A percentile compares a stretch with the other conserved stretches of the same genome.
phyloP scores from a whole-genome alignment of 345 rosid species.

The Salix exigua region DNA sequence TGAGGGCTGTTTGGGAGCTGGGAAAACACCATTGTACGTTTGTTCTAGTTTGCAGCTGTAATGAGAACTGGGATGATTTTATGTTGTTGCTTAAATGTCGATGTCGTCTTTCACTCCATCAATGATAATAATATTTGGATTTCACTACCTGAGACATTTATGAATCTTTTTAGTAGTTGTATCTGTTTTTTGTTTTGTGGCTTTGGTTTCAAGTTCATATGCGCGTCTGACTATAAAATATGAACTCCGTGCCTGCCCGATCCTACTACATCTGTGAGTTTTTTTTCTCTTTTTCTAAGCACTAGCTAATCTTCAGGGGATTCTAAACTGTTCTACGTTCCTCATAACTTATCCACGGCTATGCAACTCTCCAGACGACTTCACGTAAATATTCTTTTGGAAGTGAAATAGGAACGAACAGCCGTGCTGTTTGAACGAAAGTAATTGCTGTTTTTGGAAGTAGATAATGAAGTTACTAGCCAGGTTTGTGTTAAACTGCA shows the following conservation, averaged over 20 bases:
- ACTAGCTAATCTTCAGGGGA: background rate
- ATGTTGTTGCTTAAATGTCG: background rate
- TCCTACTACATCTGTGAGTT: background rate
- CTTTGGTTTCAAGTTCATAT: background rate
- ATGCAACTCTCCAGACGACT: too few relatives aligned
- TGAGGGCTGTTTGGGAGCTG: slow-evolving; percentile 26
- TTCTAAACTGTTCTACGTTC: background rate
- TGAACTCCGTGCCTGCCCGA: background rate
- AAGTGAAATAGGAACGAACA: too few relatives aligned
- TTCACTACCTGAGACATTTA: background rate
- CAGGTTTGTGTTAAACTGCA: background rate
- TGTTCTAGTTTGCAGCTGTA: background rate
- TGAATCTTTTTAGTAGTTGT: background rate
- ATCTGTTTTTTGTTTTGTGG: background rate
- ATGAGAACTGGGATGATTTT: background rate
- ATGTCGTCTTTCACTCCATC: background rate
- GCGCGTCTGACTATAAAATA: background rate
- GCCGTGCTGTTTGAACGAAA: too few relatives aligned
- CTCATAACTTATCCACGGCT: background rate
- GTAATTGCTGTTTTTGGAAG: background rate
- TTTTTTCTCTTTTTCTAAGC: background rate
- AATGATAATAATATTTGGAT: background rate
- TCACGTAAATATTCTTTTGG: too few relatives aligned
- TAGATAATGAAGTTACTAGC: background rate
- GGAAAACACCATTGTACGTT: background rate